Evolutionary conservation across 1,284 basidiomycete genomes (phyloP), one percentile per base, ranked within the genome.

Genomic region (Psilocybe mexicana): DNA sequence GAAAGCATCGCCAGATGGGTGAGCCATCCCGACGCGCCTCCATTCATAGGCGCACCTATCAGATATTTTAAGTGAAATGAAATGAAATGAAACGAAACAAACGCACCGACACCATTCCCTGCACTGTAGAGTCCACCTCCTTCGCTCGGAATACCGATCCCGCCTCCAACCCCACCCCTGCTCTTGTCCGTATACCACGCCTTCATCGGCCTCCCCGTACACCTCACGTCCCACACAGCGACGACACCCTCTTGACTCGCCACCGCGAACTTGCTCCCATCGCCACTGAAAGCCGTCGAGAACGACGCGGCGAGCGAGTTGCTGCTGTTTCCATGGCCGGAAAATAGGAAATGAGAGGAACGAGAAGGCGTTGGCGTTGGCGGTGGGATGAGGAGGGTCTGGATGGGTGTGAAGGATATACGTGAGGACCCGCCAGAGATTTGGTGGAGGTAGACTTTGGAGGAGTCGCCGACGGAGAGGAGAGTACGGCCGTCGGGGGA

Each of bases 241-340:
- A 94, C 86, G 11, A 87, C 80, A 11, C 93, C 94, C 67, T 94
- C 92, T 70, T 96, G 93, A 24, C 86, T 88, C 3, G 89, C 92
- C 0, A 94, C 90, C 0, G 92, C 92, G 67, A 94, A 94, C 65
- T 92, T 92, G 48, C 80, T 79, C 0, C 92, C 91, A 63, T 92
- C 87, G 0, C 85, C 75, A 3, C 87, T 91, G 78, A 93, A 96
- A 0, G 91, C 84, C 0, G 91, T 92, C 12, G 87, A 89, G 72
- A 94, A 95, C n/a, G 89, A 90, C 2, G 89, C 86, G 1, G 84
- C 81, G 18, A 86, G 77, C 0, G 51, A 26, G 81, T 76, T 35
- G 38, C 51, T 55, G 43, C 35, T 40, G 24, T 44, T 43, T 26
- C 40, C 26, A 35, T 53, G 36, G 26, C 36, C 18, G 43, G 28